Conservation (phyloP, 2,329 filamentous ascomycete species). For the Chaetomiaceae sp. region DNA sequence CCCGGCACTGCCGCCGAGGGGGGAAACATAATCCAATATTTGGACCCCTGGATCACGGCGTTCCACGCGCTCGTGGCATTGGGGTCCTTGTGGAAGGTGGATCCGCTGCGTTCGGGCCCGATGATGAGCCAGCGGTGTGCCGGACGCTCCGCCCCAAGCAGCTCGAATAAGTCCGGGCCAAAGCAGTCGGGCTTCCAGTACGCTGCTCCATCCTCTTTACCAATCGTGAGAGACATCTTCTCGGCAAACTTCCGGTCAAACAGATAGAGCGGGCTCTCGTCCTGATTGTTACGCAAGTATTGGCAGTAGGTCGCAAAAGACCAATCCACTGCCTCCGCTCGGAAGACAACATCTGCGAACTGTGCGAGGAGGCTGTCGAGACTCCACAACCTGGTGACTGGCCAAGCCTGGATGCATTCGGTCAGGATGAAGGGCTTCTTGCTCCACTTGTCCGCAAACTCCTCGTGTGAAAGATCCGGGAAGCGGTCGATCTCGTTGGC, state of each 20-base stretch:
- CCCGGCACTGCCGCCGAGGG: constrained; percentile 73
- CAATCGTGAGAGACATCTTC: constrained; percentile 71
- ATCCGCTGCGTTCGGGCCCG: constrained; percentile 78
- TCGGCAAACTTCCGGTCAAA: constrained; percentile 84
- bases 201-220: constrained; percentile 41
- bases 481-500: constrained; percentile 69
- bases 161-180: constrained; percentile 75
- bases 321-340: constrained; percentile 94
- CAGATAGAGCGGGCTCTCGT: constrained; percentile 88
- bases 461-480: constrained; percentile 59
- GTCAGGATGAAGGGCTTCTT: constrained; percentile 82
- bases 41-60: constrained; percentile 78
- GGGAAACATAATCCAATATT: constrained; percentile 99
- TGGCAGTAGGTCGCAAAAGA: constrained; percentile 69
- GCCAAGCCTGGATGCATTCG: constrained; percentile 74
- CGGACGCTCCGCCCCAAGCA: constrained; percentile 71
- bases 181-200: constrained; percentile 85
- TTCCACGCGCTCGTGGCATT: constrained; percentile 84
- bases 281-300: constrained; percentile 73
- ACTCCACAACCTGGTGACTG: constrained; percentile 68
- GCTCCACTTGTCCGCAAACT: constrained; percentile 72
- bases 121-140: constrained; percentile 91
- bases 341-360: constrained; percentile 65
- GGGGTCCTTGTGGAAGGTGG: constrained; percentile 86
- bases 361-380: constrained; percentile 57